Percentiles rank a stretch among this genome's conserved stretches.
Evolutionary conservation across 257 asterid genomes (phyloP).

Genomic region (Rauvolfia tetraphylla): DNA sequence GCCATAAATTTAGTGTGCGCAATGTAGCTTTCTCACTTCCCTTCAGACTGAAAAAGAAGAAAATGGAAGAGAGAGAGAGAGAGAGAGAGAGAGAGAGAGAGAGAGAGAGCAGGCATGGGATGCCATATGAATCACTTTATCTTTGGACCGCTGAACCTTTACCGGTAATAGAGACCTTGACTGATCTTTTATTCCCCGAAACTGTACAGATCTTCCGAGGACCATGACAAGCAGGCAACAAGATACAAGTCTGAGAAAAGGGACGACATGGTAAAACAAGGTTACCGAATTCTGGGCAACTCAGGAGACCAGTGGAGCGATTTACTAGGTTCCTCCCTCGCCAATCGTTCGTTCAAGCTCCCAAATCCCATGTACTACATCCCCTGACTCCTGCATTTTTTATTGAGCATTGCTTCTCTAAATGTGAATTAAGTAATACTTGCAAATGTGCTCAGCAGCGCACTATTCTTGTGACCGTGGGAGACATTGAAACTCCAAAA

Average conservation of each 20-base stretch:
- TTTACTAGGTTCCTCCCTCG: constrained; percentile 47
- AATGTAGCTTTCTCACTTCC: no score
- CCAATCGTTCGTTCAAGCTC: constrained; percentile 67
- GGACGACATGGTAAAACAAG: constrained; percentile 48
- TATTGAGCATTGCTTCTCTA: neutral
- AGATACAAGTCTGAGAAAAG: constrained; percentile 67
- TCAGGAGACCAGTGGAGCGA: constrained; percentile 95
- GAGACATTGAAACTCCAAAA: neutral
- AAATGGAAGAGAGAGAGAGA: neutral
- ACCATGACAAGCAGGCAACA: constrained; percentile 50
- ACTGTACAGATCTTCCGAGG: constrained; percentile 48
- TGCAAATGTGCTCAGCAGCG: neutral
- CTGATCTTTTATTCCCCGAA: neutral
- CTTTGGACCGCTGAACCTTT: constrained; percentile 1
- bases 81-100: no score
- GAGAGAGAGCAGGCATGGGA: neutral
- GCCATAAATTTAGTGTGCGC: neutral
- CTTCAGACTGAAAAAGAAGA: neutral
- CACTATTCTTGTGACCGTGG: neutral
- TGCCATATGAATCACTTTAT: neutral
- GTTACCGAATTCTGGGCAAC: constrained; percentile 60
- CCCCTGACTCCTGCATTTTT: constrained; percentile 28
- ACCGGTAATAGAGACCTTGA: constrained; percentile 9
- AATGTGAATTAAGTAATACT: neutral
- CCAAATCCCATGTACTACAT: constrained; percentile 87